Conservation (phyloP, 768 basidiomycete species). For the Rhizopogon vesiculosus region DNA sequence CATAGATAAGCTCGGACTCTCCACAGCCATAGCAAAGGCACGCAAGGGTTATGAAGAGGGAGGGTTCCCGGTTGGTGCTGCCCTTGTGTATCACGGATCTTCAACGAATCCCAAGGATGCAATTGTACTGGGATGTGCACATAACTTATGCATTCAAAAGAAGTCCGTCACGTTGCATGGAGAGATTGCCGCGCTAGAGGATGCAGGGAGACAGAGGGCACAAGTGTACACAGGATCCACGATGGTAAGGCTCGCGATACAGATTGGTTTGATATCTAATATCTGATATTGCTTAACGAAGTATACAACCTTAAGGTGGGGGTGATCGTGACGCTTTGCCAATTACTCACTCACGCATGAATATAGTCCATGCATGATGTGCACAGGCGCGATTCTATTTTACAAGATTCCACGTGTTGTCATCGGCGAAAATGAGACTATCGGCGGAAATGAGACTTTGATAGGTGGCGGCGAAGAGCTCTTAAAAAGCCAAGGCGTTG, state of each 20-base stretch:
- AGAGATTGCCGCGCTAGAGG: constrained; percentile 47
- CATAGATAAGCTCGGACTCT: constrained; percentile 27
- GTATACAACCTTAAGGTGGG: constrained; percentile 36
- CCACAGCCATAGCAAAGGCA: constrained; percentile 37
- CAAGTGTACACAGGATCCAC: constrained; percentile 43
- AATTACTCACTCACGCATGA: not conserved
- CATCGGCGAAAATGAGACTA: constrained; percentile 59
- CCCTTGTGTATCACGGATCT: constrained; percentile 31
- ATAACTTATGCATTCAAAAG: constrained; percentile 43
- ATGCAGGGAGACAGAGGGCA: constrained; percentile 45
- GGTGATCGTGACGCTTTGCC: constrained; percentile 4
- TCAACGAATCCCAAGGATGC: constrained; percentile 3
- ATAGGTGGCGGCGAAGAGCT: constrained; percentile 54
- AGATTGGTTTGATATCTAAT: not conserved
- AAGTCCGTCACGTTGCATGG: constrained; percentile 39
- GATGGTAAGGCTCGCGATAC: constrained; percentile 33
- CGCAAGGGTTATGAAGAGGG: constrained; percentile 43
- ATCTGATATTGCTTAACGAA: too few species aligned
- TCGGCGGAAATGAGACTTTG: too few species aligned
- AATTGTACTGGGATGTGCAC: constrained; percentile 36
- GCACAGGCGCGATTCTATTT: constrained; percentile 56
- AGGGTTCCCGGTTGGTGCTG: constrained; percentile 62
- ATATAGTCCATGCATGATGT: constrained; percentile 63
- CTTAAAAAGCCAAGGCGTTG: constrained; percentile 48
- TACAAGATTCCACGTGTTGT: constrained; percentile 64